Percentiles rank a stretch among this genome's conserved stretches.
phyloP scores from a whole-genome alignment of 106 monocot genomes.

The Dendrobium chrysotoxum region DNA sequence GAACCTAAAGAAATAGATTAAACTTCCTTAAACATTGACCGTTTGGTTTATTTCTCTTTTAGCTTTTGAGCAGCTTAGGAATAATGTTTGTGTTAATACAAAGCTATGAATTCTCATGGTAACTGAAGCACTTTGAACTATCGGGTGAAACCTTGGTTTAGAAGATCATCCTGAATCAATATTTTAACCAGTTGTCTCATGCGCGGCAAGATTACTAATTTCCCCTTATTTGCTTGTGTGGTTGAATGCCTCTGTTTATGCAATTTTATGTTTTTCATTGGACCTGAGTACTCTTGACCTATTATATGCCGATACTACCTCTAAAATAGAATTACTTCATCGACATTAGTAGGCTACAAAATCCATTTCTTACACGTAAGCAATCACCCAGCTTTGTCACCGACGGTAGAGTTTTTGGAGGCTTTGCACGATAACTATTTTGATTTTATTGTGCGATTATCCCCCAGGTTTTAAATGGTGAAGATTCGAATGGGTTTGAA shows the following conservation, averaged over 20 bases:
- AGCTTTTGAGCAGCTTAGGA: background rate
- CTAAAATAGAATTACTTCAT: no score
- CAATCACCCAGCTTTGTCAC: background rate
- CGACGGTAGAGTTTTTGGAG: background rate
- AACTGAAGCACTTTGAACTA: background rate
- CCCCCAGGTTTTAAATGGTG: slow-evolving; percentile 10
- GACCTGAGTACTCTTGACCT: no score
- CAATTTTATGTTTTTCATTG: no score
- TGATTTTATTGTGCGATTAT: background rate
- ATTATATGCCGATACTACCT: no score
- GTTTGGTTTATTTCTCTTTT: background rate
- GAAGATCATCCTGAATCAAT: background rate
- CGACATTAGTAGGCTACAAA: background rate
- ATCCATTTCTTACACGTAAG: background rate
- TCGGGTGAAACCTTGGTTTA: background rate
- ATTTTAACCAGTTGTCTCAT: background rate
- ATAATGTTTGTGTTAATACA: background rate
- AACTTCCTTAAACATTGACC: background rate
- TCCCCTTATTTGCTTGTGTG: no score
- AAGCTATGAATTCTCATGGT: background rate
- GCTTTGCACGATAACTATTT: background rate
- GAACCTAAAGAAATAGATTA: background rate
- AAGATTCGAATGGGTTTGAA: slow-evolving; percentile 30
- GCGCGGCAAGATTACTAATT: background rate
- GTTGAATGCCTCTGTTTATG: no score